Evolutionary conservation across 2,329 filamentous ascomycete genomes (phyloP), one percentile per base, ranked within the genome.

Genomic region (Rhynchosporium agropyri): DNA sequence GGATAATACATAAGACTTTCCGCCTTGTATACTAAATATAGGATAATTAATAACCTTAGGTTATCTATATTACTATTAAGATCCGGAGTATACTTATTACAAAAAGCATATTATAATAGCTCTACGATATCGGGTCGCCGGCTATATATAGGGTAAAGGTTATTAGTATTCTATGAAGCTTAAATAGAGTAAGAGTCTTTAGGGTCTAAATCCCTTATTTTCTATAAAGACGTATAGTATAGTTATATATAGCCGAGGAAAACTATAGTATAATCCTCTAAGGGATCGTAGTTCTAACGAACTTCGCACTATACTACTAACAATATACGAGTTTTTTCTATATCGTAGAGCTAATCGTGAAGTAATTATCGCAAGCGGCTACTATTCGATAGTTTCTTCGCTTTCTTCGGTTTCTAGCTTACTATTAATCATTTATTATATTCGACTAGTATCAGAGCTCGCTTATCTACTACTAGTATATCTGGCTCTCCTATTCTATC

Each of bases 221-320:
- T 69, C 62, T 12, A 62, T 65, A 58, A 68, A 68, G 15, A 66
- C 60, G n/a, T n/a, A n/a, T n/a, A n/a, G 38, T 69, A 69, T 45
- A 68, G 36, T 13, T 63, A 51, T 58, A 65, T 65, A 53, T 69
- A 65, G 49, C 57, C 58, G 38, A 68, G 65, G 56, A 67, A 64
- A 40, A 68, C 58, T 45, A 58, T 9, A 46, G 60, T 66, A 56
- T 66, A 68, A 65, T 68, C 56, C 55, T 68, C 66, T 33, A 20
- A 38, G 36, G 62, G 59, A 59, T 58, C 9, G 63, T 51, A 61
- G 54, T 68, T 68, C 42, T 60, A 31, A 63, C 61, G 63, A 62
- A 68, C 61, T 65, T 62, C 51, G 50, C 61, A 68, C 57, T 40
- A 59, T 29, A 56, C 40, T n/a, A 40, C 45, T 3, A 54, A 66